phyloP scores from a whole-genome alignment of 495 filamentous ascomycete species.

The Penicillium samsonianum region DNA sequence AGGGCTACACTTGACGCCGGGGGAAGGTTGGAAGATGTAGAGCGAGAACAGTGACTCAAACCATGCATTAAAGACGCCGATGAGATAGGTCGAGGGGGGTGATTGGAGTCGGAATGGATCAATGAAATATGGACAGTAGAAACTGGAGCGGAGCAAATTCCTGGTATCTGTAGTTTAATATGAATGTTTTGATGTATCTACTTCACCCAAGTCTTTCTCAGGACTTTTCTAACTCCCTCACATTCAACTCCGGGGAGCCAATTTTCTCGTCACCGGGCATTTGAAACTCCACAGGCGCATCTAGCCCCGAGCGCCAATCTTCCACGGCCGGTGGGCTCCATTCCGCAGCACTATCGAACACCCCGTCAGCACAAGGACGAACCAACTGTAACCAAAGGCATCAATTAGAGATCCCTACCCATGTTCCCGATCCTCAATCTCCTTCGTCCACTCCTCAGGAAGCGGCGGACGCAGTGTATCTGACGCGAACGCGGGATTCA shows the following conservation, averaged over 20 bases:
- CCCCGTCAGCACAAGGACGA: neutral
- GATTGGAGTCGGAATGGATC: neutral
- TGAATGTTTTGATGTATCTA: neutral
- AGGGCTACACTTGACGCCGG: neutral
- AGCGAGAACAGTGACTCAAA: neutral
- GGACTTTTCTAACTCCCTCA: conserved; percentile 1
- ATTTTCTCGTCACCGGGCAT: neutral
- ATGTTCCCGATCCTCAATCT: neutral
- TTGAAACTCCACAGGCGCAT: neutral
- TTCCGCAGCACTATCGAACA: neutral
- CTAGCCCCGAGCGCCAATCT: neutral
- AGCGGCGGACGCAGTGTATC: conserved; percentile 5
- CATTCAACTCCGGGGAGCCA: neutral
- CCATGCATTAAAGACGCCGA: neutral
- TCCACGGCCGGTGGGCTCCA: neutral
- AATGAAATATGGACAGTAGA: neutral
- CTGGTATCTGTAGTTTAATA: neutral
- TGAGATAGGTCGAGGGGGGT: neutral
- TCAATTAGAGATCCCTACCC: neutral
- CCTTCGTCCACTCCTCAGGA: conserved; percentile 7
- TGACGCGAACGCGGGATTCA: neutral
- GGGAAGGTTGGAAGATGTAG: neutral
- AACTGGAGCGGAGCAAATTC: neutral
- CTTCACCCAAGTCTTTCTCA: neutral
- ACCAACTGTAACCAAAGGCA: neutral